Percentiles rank a stretch among this genome's conserved stretches.
phyloP scores from a whole-genome alignment of 306 rosid genomes.

The Coriaria nepalensis region DNA sequence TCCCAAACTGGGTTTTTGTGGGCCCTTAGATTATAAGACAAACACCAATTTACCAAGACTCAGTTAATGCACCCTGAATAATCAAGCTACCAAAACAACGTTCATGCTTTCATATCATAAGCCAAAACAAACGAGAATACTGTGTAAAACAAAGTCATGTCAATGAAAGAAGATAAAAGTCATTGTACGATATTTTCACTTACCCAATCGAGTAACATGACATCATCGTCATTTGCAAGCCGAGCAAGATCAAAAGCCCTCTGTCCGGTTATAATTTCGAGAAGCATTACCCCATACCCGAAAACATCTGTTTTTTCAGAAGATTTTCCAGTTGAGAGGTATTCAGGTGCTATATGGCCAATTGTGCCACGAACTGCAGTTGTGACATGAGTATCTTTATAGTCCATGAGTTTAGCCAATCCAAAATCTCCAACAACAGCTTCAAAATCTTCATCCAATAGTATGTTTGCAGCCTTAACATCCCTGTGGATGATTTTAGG shows the following conservation, averaged over 20 bases:
- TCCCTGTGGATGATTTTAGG: slow-evolving; percentile 90
- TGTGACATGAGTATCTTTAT: slow-evolving; percentile 79
- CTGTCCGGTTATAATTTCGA: slow-evolving; percentile 83
- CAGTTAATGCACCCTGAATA: no score
- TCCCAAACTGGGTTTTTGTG: no score
- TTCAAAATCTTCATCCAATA: slow-evolving; percentile 77
- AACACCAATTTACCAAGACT: no score
- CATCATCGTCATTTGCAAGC: slow-evolving; percentile 74
- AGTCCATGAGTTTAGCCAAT: slow-evolving; percentile 81
- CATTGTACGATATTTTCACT: background rate
- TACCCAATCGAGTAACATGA: slow-evolving; percentile 93
- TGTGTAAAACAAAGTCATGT: no score
- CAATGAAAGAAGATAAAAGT: no score
- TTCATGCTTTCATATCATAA: no score
- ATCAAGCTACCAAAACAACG: no score
- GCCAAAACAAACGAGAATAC: no score
- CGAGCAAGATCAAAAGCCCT: slow-evolving; percentile 87
- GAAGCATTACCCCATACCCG: slow-evolving; percentile 93
- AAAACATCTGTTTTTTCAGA: slow-evolving; percentile 92
- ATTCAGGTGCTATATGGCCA: slow-evolving; percentile 91
- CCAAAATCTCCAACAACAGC: slow-evolving; percentile 95
- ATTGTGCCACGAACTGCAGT: slow-evolving; percentile 87
- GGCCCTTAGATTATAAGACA: no score
- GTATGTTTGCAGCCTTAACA: slow-evolving; percentile 86
- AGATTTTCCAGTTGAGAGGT: slow-evolving; percentile 78